Evolutionary conservation across 2,329 filamentous ascomycete genomes (phyloP).

Genomic region (Colletotrichum cordylinicola): DNA sequence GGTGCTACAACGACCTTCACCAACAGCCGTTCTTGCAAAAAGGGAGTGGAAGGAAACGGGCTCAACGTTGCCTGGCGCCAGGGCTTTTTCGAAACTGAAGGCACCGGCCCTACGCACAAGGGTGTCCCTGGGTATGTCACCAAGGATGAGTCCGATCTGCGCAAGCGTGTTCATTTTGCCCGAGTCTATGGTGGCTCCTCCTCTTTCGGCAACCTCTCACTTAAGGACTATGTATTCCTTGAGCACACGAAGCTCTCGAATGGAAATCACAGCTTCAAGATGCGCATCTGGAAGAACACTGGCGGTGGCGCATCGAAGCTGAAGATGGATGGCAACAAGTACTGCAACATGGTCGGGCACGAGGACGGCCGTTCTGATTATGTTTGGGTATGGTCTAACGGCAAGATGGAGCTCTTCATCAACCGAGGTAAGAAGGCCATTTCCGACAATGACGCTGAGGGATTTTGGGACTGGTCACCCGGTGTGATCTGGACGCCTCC

Average conservation of each 20-base stretch:
- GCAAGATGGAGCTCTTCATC: constrained; percentile 1
- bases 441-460: neutral
- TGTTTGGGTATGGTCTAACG: neutral
- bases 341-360: neutral
- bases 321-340: neutral
- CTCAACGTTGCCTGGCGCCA: constrained; percentile 27
- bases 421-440: constrained; percentile 3
- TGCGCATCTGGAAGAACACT: neutral
- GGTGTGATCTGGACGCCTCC: neutral
- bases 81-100: constrained; percentile 8
- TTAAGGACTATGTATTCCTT: neutral
- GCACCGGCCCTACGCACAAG: neutral
- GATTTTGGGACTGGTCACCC: neutral
- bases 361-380: neutral
- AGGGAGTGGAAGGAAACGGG: constrained; percentile 26
- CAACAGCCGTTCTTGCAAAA: constrained; percentile 17
- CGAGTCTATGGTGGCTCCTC: neutral
- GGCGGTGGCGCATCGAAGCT: neutral
- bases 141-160: neutral
- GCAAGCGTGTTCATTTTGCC: neutral
- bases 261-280: neutral
- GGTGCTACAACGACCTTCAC: constrained; percentile 26
- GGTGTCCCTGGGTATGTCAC: neutral
- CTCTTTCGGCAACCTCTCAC: neutral
- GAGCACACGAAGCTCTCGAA: neutral